Evolutionary conservation across 2,329 filamentous ascomycete species (phyloP), one percentile per base, ranked within the genome.

Genomic region (Fusarium floridanum): DNA sequence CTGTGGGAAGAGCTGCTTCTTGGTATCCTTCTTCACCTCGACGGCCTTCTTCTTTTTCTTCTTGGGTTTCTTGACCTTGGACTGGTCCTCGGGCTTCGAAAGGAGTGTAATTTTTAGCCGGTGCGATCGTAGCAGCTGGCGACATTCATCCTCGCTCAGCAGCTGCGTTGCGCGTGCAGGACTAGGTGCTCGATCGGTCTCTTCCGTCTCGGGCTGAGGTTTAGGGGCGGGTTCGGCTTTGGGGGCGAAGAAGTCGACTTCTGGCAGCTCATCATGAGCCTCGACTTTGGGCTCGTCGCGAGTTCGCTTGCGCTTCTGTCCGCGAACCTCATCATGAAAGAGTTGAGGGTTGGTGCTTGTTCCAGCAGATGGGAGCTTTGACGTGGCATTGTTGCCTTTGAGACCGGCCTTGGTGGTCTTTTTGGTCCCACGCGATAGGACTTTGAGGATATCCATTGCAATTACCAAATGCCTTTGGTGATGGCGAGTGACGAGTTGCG

Each of bases 91-190:
- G 34, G 81, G 83, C 48, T 87, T 87, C 27, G 89, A 90, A n/a
- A 98, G 85, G 59, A 97, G 86, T 0, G 93, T 94, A 43, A 97
- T 89, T 82, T 98, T 98, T 74, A 98, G 87, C 73, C 95, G 93
- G 83, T 98, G 95, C 66, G 91, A 92, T 71, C 92, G 91, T 71
- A 98, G 84, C 12, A 96, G 86, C 69, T 92, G 90, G 77, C 92
- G 92, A 77, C 94, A 92, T 80, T 95, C 91, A 66, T 93, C 91
- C 77, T 93, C 88, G 77, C 91, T 89, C 76, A 95, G 76, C 62
- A 83, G 80, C 62, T 80, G 80, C 17, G 80, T 77, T 11, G 72
- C 53, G 4, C 73, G 71, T 6, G 57, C 67, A 14, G 83, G 81
- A 22, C 81, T 81, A 16, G 77, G 71, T 74, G 62, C 77, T 66